phyloP scores from a whole-genome alignment of 2,329 filamentous ascomycete species.

The Neonectria sp. region DNA sequence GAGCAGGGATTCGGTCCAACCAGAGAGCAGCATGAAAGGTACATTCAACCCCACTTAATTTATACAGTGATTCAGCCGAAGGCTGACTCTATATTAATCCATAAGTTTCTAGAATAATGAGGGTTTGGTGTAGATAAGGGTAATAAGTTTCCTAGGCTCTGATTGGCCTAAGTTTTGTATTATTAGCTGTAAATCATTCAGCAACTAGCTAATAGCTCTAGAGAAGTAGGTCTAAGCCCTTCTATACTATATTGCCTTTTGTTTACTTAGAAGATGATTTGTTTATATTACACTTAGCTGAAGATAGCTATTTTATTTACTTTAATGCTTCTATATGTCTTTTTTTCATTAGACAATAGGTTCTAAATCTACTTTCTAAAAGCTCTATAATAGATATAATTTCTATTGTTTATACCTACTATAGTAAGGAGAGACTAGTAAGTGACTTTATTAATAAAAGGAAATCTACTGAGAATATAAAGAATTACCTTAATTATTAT shows the following conservation, averaged over 20 bases:
- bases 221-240: conserved; percentile 11
- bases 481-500: conserved; percentile 17
- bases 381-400: conserved; percentile 21
- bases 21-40: too few relatives aligned
- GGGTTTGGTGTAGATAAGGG: neutral
- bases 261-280: conserved; percentile 4
- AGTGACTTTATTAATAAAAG: conserved; percentile 18
- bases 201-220: conserved; percentile 12
- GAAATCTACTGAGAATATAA: conserved; percentile 6
- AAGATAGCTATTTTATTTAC: conserved; percentile 1
- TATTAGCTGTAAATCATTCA: conserved; percentile 4
- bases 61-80: too few relatives aligned
- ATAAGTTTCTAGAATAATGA: neutral
- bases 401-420: conserved; percentile 21
- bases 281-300: too few relatives aligned
- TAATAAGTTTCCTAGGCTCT: neutral
- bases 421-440: conserved; percentile 24
- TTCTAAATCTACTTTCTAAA: conserved; percentile 12
- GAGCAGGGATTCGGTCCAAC: too few relatives aligned
- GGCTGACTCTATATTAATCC: neutral
- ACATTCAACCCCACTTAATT: too few relatives aligned
- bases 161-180: conserved; percentile 18
- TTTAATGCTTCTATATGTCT: conserved; percentile 11
- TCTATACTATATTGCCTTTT: conserved; percentile 2
- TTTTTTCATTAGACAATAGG: conserved; percentile 18